phyloP scores from a whole-genome alignment of 768 basidiomycete genomes.

The Hygrophorus pudorinus region DNA sequence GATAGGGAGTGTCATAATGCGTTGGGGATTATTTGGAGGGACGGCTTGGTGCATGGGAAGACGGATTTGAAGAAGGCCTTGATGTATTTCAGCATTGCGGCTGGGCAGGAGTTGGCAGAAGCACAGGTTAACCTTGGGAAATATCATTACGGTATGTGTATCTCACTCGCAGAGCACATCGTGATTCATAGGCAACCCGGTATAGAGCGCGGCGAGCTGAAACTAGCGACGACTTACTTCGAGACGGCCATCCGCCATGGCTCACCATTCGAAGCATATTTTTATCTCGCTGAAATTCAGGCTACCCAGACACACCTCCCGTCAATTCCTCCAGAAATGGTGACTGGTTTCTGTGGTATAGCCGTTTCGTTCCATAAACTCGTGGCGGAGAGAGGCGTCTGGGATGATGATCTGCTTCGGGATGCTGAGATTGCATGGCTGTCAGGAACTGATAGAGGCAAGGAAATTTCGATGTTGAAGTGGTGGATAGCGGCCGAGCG shows the following conservation, averaged over 20 bases:
- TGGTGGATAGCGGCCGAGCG: constrained; percentile 96
- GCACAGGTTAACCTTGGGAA: constrained; percentile 90
- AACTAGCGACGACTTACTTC: constrained; percentile 61
- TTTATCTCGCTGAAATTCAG: constrained; percentile 83
- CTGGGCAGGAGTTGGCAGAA: constrained; percentile 83
- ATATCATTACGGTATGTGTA: constrained; percentile 47
- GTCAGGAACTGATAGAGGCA: constrained; percentile 57
- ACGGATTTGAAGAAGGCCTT: constrained; percentile 56
- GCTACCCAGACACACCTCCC: constrained; percentile 40
- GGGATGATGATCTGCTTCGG: constrained; percentile 69
- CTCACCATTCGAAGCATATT: constrained; percentile 91
- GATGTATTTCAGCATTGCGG: constrained; percentile 64
- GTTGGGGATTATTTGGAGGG: constrained; percentile 86
- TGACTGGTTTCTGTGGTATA: constrained; percentile 74
- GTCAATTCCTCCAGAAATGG: constrained; percentile 34
- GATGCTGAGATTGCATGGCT: constrained; percentile 77
- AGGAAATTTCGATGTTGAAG: constrained; percentile 76
- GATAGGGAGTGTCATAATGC: constrained; percentile 88
- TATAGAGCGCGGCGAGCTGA: constrained; percentile 60
- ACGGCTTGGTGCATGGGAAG: constrained; percentile 67
- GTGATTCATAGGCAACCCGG: constrained; percentile 8
- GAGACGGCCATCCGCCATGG: constrained; percentile 81
- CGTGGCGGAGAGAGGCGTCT: constrained; percentile 84
- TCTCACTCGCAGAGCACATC: background rate
- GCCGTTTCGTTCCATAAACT: constrained; percentile 92